Percentiles rank a stretch among this genome's conserved stretches.
Conservation (phyloP, 169 alveolate species). For the Eimeria praecox region DNA sequence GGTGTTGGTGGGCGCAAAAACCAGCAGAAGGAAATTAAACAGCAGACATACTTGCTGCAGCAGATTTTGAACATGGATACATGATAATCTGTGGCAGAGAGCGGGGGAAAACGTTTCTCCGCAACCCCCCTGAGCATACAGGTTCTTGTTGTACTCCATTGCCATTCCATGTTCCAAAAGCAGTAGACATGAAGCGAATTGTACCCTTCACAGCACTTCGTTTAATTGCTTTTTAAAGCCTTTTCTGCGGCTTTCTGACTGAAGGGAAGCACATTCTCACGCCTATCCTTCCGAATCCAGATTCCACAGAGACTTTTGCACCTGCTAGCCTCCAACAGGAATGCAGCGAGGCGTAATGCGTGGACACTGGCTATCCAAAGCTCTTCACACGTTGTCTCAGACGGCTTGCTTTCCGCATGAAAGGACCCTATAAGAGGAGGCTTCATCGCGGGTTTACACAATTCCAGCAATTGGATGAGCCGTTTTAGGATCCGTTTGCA, state of each 20-base stretch:
- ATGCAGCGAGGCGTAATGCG: not conserved
- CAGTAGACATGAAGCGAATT: not conserved
- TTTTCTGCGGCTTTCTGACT: not conserved
- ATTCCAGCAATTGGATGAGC: not conserved
- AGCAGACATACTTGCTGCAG: not conserved
- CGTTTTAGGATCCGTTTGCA: constrained; percentile 16
- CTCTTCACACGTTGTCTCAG: not conserved
- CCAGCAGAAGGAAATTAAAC: not conserved
- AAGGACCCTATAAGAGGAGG: not conserved
- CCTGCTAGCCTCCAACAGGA: not conserved
- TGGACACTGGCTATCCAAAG: not conserved
- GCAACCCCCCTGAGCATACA: not conserved
- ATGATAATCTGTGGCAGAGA: not conserved
- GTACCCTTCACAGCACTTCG: not conserved
- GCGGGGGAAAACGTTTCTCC: not conserved
- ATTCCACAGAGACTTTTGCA: not conserved
- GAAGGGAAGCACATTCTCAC: not conserved
- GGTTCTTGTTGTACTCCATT: not conserved
- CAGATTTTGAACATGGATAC: not conserved
- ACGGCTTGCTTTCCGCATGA: not conserved
- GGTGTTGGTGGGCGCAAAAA: not conserved
- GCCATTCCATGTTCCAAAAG: not conserved
- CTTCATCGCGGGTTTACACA: not conserved
- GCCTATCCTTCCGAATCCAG: not conserved
- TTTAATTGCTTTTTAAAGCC: not conserved